phyloP scores from a whole-genome alignment of 805 yeast genomes.

The Kodamaea leandrae region DNA sequence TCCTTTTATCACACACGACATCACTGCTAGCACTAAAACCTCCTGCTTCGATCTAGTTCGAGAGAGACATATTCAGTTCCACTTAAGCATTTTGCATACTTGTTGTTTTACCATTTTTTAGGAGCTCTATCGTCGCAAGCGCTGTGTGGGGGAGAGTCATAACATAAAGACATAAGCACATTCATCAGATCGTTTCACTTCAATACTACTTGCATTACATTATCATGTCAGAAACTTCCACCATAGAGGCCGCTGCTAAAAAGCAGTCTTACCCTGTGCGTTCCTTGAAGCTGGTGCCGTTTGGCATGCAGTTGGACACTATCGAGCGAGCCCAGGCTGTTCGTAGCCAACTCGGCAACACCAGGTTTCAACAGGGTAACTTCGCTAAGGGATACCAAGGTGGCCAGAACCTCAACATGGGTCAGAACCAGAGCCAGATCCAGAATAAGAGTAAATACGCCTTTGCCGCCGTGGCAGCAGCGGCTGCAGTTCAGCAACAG shows the following conservation, averaged over 20 bases:
- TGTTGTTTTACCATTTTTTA: not conserved
- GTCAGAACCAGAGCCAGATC: conserved; percentile 10
- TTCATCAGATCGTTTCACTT: not conserved
- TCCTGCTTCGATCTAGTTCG: not conserved
- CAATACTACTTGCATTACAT: not conserved
- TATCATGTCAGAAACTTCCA: conserved; percentile 4
- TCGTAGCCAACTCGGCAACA: conserved; percentile 6
- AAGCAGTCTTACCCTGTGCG: conserved; percentile 22
- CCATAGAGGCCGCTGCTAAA: not conserved
- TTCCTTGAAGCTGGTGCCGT: conserved; percentile 25
- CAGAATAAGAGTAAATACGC: conserved; percentile 24
- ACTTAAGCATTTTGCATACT: not conserved
- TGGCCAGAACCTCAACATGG: conserved; percentile 8
- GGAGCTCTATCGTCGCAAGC: not conserved
- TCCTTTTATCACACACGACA: conserved; percentile 1
- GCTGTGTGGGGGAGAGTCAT: conserved; percentile 3
- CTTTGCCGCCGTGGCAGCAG: conserved; percentile 29
- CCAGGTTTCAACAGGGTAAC: conserved; percentile 11
- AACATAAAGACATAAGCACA: not conserved
- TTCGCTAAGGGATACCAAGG: conserved; percentile 11
- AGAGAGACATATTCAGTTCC: not conserved
- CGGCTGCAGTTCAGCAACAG: conserved; percentile 33
- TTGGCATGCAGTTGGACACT: conserved; percentile 27
- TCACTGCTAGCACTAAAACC: no score
- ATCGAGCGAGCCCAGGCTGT: conserved; percentile 17